Percentiles rank a stretch among this genome's conserved stretches.
phyloP scores from a whole-genome alignment of 352 stramenopile species.

The Globisporangium middletonii region DNA sequence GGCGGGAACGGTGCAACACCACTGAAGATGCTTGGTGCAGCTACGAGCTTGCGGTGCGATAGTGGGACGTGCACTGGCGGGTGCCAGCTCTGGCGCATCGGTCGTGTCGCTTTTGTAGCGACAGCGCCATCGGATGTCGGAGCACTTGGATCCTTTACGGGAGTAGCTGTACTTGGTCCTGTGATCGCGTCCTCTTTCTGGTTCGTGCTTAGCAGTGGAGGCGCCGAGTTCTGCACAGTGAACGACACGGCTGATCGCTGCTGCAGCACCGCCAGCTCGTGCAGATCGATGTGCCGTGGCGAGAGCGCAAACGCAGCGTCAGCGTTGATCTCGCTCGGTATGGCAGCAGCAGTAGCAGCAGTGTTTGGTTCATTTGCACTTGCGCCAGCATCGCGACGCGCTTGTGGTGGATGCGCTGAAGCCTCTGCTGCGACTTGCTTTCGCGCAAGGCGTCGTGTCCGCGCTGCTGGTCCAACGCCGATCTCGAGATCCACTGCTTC shows the following conservation, averaged over 20 bases:
- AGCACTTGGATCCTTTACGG: background rate
- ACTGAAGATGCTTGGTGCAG: slow-evolving; percentile 38
- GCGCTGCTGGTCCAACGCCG: slow-evolving; percentile 2
- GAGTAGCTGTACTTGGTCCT: background rate
- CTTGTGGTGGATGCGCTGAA: too few relatives aligned
- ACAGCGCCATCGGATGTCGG: background rate
- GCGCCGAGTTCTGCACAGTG: slow-evolving; percentile 24
- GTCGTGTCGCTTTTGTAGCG: background rate
- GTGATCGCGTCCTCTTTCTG: slow-evolving; percentile 11
- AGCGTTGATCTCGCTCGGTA: background rate
- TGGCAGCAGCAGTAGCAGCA: background rate
- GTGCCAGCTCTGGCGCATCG: slow-evolving; percentile 44
- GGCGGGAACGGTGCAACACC: slow-evolving; percentile 32
- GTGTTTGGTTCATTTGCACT: background rate
- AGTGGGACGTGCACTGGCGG: slow-evolving; percentile 54
- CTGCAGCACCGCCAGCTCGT: slow-evolving; percentile 26
- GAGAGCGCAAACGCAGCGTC: slow-evolving; percentile 25
- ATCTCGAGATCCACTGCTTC: slow-evolving; percentile 1
- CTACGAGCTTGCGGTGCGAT: slow-evolving; percentile 55
- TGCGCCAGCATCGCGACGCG: background rate
- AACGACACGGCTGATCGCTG: slow-evolving; percentile 33
- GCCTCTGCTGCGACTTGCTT: slow-evolving; percentile 3
- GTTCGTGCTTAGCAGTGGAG: slow-evolving; percentile 11
- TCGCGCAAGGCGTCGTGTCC: slow-evolving; percentile 11
- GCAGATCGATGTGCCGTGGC: slow-evolving; percentile 23